Conservation (phyloP, 2,329 filamentous ascomycete genomes). For the Aspergillus oerlinghausenensis region DNA sequence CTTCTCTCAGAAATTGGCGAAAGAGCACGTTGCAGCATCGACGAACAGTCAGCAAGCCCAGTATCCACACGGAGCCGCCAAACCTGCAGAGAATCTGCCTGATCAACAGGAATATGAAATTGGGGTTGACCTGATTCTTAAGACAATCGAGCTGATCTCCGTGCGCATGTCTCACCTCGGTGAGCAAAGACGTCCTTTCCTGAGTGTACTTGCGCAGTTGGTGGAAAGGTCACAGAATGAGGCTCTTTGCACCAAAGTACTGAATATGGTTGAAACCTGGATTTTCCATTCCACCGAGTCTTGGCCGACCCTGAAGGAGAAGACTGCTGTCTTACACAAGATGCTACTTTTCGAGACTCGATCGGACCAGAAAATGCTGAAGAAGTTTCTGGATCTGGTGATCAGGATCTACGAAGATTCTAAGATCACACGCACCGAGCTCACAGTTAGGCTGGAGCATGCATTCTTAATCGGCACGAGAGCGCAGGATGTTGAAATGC, state of each 20-base stretch:
- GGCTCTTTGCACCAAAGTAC: conserved; percentile 81
- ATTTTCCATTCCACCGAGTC: conserved; percentile 93
- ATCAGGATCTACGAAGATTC: conserved; percentile 98
- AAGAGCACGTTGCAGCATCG: conserved; percentile 81
- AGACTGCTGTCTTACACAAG: conserved; percentile 97
- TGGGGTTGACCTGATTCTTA: conserved; percentile 88
- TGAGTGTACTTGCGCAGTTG: conserved; percentile 89
- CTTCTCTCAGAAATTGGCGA: conserved; percentile 82
- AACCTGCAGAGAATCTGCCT: conserved; percentile 43
- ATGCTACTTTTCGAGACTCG: conserved; percentile 95
- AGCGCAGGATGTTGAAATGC: conserved; percentile 92
- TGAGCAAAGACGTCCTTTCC: conserved; percentile 85
- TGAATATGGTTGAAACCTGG: conserved; percentile 92
- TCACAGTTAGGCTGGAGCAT: conserved; percentile 96
- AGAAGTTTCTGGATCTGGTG: conserved; percentile 90
- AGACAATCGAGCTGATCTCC: conserved; percentile 89
- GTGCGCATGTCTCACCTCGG: conserved; percentile 88
- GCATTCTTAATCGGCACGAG: conserved; percentile 94
- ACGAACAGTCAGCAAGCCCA: conserved; percentile 49
- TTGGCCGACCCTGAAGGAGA: conserved; percentile 96
- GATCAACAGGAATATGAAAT: conserved; percentile 76
- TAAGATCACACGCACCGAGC: conserved; percentile 88
- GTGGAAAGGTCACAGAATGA: conserved; percentile 92
- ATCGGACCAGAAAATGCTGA: conserved; percentile 75
- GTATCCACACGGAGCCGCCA: conserved; percentile 34